Evolutionary conservation across 345 rosid genomes (phyloP), one percentile per base, ranked within the genome.

Genomic region (Zanthoxylum bungeanum): DNA sequence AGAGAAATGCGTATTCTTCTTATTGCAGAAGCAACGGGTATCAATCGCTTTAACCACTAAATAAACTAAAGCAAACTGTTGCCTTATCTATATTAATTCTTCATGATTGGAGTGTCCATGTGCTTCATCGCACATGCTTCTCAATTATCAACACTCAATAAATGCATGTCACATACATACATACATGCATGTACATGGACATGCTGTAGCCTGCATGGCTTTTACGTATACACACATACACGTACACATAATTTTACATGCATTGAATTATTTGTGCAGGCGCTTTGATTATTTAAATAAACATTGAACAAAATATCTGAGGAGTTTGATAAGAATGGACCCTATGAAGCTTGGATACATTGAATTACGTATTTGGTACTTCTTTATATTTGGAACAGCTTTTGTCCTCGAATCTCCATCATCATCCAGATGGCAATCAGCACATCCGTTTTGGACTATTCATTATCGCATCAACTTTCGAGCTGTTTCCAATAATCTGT

Each of bases 21-120:
- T 22, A 14, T 33, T 3, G 49, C 46, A 56, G 57, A 73, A 50
- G 61, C 75, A 55, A 72, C 7, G 17, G 73, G 21, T 17, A 40
- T 39, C 75, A 5, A 53, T 27, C 4, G 51, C 46, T 62, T 71
- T 14, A 8, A 9, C 50, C 64, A 24, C 22, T 70, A 70, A 55
- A 73, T 73, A 7, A 44, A 21, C n/a, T 31, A 22, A 4, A 57
- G 76, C 70, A 70, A 73, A 55, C 64, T 64, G 76, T 73, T 22
- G 10, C 59, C 42, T 73, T 57, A 40, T 56, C 73, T 30, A 21
- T 42, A n/a, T 37, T 24, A 8, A 30, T 4, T 19, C 57, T n/a
- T 11, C 58, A 55, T 37, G 9, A 9, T 8, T 64, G 56, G 56
- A 28, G 11, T 12, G 21, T n/a, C 27, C 24, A 0, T 58, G 39